Conservation (phyloP, 192 early-diverging fungal species). For the Podila minutissima region DNA sequence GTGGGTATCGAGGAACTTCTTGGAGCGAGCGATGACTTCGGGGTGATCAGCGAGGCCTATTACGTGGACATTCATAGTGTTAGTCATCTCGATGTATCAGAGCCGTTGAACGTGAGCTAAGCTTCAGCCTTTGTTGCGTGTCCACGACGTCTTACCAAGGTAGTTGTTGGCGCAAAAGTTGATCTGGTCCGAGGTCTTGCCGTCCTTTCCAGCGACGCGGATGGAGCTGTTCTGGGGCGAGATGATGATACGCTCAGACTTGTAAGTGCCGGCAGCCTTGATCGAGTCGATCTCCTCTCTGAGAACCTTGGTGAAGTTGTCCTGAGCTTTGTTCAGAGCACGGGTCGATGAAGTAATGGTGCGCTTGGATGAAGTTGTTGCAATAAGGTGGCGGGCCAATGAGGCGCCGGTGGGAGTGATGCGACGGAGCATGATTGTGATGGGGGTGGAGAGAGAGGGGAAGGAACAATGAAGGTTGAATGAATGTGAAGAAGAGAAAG, state of each 20-base stretch:
- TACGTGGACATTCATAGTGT: no score
- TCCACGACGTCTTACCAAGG: constrained; percentile 41
- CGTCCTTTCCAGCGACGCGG: constrained; percentile 52
- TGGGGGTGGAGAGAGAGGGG: background rate
- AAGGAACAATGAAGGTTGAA: background rate
- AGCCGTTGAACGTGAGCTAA: no score
- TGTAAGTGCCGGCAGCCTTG: constrained; percentile 71
- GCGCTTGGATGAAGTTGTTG: background rate
- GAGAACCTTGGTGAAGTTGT: constrained; percentile 44
- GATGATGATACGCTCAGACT: constrained; percentile 70
- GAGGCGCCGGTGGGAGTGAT: background rate
- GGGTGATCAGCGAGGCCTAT: constrained; percentile 63
- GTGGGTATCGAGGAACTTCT: constrained; percentile 63
- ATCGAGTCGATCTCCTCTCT: constrained; percentile 60
- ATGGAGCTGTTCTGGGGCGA: constrained; percentile 66
- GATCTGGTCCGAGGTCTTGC: constrained; percentile 43
- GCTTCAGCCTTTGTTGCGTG: no score
- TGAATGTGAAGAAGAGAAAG: background rate
- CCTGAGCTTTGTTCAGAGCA: constrained; percentile 23
- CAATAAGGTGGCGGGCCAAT: background rate
- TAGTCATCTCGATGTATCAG: no score
- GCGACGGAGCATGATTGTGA: constrained; percentile 1
- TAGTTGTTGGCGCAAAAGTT: constrained; percentile 84
- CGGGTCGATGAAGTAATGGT: background rate
- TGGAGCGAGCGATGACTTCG: constrained; percentile 60